Base-by-base conservation (phyloP, 257 asterid species). In the Sherardia arvensis region DNA sequence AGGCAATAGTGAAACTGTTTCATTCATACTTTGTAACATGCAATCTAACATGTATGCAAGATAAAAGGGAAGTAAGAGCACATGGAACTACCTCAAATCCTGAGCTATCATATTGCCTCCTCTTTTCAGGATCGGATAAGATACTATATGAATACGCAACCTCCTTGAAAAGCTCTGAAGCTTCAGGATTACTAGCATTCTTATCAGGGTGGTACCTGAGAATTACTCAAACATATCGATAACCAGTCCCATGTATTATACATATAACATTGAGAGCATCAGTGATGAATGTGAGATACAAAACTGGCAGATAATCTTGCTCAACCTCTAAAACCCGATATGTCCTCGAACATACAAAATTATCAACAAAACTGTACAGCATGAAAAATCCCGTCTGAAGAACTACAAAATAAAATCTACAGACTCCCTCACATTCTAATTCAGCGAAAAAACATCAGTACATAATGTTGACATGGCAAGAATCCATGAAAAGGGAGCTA, bases 141-240 rank as follows among this genome's bases (percentile, higher is more conserved):
- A 93, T 87, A 81, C 92, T 87, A 77, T 93, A 90, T 11, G 99
- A 93, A 82, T 90, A 93, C 68, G 99, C 99, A 72, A 93, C 99
- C 82, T 90, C 99, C 79, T 93, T 90, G 83, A 93, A 93, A 67
- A 79, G 95, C 66, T 90, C 99, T 40, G 99, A 86, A 59, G 99
- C 99, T 86, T 93, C 97, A 49, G 97, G 97, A 78, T 93, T 93
- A 74, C 80, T 87, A 45, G 91, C 96, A 83, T 90, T 90, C 83
- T 93, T 93, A 77, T 93, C 99, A 4, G 99, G 99, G 82, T 93
- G 99, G 82, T 93, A 93, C 83, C 99, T 93, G 87, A 70, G 62
- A 70, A 64, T 48, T 61, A 11, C 28, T 47, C 47, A 30, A n/a
- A 58, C 20, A 38, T 58, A 58, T 57, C 14, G 17, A 28, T 59